Conservation (phyloP, 371 early-diverging fungal genomes). For the Capniomyces stellatus region DNA sequence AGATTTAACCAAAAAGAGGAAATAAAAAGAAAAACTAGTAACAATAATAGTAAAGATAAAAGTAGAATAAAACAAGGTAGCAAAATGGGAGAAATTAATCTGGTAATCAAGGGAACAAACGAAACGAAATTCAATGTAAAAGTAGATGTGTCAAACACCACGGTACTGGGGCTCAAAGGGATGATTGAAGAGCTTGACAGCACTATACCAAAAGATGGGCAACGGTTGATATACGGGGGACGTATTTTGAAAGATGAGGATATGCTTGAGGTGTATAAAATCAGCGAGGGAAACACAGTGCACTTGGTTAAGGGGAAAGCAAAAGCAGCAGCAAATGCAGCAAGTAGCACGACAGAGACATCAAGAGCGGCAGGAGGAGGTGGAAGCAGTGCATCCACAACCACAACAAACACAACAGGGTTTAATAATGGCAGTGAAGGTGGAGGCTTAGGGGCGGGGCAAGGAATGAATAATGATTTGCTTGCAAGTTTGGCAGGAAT, state of each 20-base stretch:
- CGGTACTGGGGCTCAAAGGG: constrained; percentile 57
- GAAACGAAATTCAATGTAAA: constrained; percentile 56
- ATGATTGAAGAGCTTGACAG: constrained; percentile 38
- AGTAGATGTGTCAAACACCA: constrained; percentile 35
- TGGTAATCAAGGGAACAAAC: constrained; percentile 70
- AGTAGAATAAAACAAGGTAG: too few species aligned
- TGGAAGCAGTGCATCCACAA: constrained; percentile 5
- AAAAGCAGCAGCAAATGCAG: constrained; percentile 7
- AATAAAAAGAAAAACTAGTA: too few species aligned
- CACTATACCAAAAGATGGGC: constrained; percentile 60
- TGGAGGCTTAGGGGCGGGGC: constrained; percentile 30
- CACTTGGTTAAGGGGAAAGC: constrained; percentile 64
- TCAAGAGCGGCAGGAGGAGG: constrained; percentile 10
- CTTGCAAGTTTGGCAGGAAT: constrained; percentile 27
- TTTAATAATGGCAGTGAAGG: neutral
- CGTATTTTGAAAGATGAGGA: constrained; percentile 86
- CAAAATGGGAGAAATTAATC: constrained; percentile 3
- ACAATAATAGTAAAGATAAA: too few species aligned
- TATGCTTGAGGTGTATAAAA: constrained; percentile 52
- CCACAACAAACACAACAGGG: neutral
- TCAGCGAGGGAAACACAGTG: constrained; percentile 56
- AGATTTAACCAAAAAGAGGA: too few species aligned
- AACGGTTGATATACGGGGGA: constrained; percentile 85
- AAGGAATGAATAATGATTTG: constrained; percentile 27
- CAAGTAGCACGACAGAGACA: constrained; percentile 9